Conservation (phyloP, 139 green algal species). For the Picochlorum sp. region DNA sequence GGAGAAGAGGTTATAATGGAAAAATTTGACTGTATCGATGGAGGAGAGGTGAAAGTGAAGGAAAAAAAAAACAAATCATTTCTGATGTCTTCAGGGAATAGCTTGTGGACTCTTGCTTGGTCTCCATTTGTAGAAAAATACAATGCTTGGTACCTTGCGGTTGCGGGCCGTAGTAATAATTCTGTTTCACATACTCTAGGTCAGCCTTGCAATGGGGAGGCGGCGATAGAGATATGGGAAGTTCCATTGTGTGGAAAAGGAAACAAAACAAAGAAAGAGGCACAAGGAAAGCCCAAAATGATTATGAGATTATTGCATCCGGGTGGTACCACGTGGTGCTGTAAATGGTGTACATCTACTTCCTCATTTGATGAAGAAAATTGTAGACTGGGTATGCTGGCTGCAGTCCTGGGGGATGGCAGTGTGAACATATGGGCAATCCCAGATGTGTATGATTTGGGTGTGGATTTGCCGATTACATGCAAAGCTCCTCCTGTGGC, state of each 20-base stretch:
- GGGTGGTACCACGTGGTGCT: conserved; percentile 35
- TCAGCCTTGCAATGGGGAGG: conserved; percentile 5
- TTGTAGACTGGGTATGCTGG: conserved; percentile 36
- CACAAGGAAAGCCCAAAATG: neutral
- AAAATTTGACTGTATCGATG: neutral
- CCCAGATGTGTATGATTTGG: conserved; percentile 4
- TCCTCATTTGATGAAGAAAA: neutral
- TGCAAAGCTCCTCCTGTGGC: no score
- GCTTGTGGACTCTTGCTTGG: neutral
- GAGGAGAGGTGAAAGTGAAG: neutral
- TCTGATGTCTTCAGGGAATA: neutral
- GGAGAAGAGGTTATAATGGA: no score
- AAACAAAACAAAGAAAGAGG: neutral
- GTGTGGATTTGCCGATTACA: no score
- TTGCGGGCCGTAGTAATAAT: conserved; percentile 25
- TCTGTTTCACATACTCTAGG: conserved; percentile 12
- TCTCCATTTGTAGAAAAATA: neutral
- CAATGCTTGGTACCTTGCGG: conserved; percentile 21
- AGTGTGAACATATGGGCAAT: conserved; percentile 32
- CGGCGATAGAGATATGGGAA: conserved; percentile 41
- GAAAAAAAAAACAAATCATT: neutral
- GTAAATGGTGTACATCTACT: conserved; percentile 38
- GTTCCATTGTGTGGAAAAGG: no score
- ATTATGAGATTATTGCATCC: conserved; percentile 30
- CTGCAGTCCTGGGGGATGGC: conserved; percentile 41